phyloP scores from a whole-genome alignment of 345 rosid genomes.

The Citrus reticulata region DNA sequence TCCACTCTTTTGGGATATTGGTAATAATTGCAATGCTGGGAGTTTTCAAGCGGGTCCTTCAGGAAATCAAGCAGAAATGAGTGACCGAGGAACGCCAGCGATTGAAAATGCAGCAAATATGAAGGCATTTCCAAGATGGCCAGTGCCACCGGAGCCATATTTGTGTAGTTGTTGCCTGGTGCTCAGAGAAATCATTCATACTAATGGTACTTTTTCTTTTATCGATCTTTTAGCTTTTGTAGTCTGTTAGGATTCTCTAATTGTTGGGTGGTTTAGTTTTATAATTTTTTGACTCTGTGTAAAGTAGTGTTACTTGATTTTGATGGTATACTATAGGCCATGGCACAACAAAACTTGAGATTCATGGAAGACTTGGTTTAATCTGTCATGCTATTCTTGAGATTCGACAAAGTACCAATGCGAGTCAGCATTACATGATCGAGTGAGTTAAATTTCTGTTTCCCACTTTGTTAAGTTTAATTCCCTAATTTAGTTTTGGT shows the following conservation, averaged over 20 bases:
- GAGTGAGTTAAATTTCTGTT: constrained; percentile 34
- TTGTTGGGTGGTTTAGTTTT: not conserved
- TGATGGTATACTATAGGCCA: constrained; percentile 16
- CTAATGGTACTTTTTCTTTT: constrained; percentile 34
- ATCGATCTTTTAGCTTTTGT: not conserved
- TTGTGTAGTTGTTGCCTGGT: constrained; percentile 45
- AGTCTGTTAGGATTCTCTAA: not conserved
- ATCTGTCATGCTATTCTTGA: constrained; percentile 52
- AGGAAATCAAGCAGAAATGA: not conserved
- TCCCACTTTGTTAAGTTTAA: not conserved
- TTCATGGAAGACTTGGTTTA: constrained; percentile 55
- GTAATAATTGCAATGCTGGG: not conserved
- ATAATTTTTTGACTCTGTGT: too few relatives aligned
- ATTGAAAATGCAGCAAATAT: not conserved
- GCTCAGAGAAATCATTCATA: constrained; percentile 45
- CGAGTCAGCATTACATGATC: constrained; percentile 26
- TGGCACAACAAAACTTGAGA: constrained; percentile 42
- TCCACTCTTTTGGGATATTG: constrained; percentile 18
- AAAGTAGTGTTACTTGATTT: too few relatives aligned
- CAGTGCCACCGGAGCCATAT: constrained; percentile 26
- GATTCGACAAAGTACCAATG: not conserved
- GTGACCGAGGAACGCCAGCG: not conserved
- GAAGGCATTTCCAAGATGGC: constrained; percentile 21
- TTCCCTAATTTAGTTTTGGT: not conserved
- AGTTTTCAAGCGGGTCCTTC: constrained; percentile 17